Conservation (phyloP, 2,329 filamentous ascomycete species). For the Aspergillus awamori region DNA sequence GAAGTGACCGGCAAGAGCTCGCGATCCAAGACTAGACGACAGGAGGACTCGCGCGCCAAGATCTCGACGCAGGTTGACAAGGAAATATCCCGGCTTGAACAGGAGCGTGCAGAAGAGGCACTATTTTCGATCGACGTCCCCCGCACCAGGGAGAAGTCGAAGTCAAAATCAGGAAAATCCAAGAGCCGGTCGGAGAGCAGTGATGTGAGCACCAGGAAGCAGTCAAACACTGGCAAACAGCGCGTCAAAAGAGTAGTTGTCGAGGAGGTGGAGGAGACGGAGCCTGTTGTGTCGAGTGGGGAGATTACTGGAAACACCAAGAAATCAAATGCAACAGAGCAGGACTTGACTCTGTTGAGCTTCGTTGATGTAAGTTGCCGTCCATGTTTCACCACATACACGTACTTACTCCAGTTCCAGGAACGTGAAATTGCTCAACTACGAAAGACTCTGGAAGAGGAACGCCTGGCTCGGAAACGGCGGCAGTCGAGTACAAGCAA, state of each 20-base stretch:
- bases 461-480: constrained; percentile 50
- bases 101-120: constrained; percentile 42
- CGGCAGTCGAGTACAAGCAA: constrained; percentile 36
- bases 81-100: constrained; percentile 40
- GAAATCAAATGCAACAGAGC: constrained; percentile 28
- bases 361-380: constrained; percentile 51
- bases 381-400: not conserved
- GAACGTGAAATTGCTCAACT: constrained; percentile 56
- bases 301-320: constrained; percentile 32
- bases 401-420: constrained; percentile 21
- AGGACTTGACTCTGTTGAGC: constrained; percentile 58
- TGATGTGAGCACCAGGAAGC: constrained; percentile 30
- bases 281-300: constrained; percentile 33
- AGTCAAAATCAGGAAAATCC: constrained; percentile 26
- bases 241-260: constrained; percentile 43
- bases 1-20: constrained; percentile 35
- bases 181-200: constrained; percentile 24
- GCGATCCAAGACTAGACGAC: constrained; percentile 27
- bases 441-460: constrained; percentile 59
- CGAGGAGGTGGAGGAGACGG: constrained; percentile 37
- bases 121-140: constrained; percentile 42
- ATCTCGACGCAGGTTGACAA: constrained; percentile 40
- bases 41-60: constrained; percentile 34
- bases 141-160: constrained; percentile 26
- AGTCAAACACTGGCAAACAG: constrained; percentile 43